Evolutionary conservation across 805 yeast genomes (phyloP).

Genomic region (Yamadazyma tumulicola): DNA sequence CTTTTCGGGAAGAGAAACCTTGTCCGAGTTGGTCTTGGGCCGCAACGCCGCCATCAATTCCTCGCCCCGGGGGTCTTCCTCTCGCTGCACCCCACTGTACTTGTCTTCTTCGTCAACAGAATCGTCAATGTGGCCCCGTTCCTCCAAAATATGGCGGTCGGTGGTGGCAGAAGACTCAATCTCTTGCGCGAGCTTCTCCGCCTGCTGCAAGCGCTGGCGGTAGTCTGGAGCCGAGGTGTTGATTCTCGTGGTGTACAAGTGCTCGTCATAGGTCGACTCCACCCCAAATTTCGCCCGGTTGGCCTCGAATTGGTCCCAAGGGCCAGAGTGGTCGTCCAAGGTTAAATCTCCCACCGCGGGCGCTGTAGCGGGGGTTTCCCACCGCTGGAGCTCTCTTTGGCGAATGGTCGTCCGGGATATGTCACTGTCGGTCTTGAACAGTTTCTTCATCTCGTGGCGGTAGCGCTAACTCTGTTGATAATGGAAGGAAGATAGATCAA

Average conservation of each 20-base stretch:
- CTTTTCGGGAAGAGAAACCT: conserved; percentile 53
- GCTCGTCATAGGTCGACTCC: conserved; percentile 78
- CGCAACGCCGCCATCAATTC: conserved; percentile 48
- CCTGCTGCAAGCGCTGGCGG: conserved; percentile 57
- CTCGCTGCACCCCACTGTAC: conserved; percentile 84
- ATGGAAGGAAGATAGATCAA: not conserved
- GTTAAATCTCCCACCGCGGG: conserved; percentile 11
- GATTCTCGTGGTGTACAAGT: conserved; percentile 77
- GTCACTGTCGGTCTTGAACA: conserved; percentile 81
- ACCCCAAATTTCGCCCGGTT: conserved; percentile 88
- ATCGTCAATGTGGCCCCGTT: conserved; percentile 81
- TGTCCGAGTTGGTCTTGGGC: conserved; percentile 25
- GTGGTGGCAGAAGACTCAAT: conserved; percentile 69
- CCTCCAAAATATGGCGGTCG: conserved; percentile 85
- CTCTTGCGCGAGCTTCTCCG: conserved; percentile 78
- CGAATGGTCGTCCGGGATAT: conserved; percentile 53
- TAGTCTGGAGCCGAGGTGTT: conserved; percentile 72
- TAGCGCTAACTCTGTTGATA: not conserved
- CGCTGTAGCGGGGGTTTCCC: conserved; percentile 52
- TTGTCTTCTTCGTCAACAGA: conserved; percentile 95
- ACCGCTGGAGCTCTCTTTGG: conserved; percentile 75
- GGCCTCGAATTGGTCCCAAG: conserved; percentile 95
- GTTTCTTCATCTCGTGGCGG: conserved; percentile 1
- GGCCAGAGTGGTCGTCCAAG: conserved; percentile 27
- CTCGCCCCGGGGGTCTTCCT: conserved; percentile 31